A percentile compares a stretch with the other conserved stretches of the same genome.
phyloP scores from a whole-genome alignment of 2,329 filamentous ascomycete species.

The Xylariaceae sp. region DNA sequence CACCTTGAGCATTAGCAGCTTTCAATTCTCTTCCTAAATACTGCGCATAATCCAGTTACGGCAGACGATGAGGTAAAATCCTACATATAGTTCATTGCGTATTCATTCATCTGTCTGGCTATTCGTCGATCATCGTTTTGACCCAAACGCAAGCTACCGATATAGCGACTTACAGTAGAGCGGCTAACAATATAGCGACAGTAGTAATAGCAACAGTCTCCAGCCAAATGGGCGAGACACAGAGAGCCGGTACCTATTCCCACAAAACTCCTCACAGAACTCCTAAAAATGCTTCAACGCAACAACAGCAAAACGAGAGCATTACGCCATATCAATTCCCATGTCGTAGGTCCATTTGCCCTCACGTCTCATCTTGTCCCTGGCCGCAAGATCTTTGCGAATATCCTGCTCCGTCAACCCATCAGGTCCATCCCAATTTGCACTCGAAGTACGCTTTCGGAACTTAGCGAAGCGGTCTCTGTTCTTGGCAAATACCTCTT shows the following conservation, averaged over 20 bases:
- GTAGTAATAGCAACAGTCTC: too few species aligned
- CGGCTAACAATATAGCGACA: too few species aligned
- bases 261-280: background rate
- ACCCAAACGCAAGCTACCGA: too few species aligned
- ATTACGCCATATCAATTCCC: slow-evolving; percentile 30
- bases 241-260: background rate
- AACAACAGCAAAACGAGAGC: background rate
- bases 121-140: too few species aligned
- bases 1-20: too few species aligned
- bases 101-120: too few species aligned
- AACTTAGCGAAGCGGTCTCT: slow-evolving; percentile 85
- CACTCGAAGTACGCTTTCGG: slow-evolving; percentile 84
- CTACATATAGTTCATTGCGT: too few species aligned
- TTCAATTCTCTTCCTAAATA: too few species aligned
- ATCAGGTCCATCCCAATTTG: slow-evolving; percentile 86
- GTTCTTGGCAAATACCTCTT: slow-evolving; percentile 90
- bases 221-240: too few species aligned
- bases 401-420: slow-evolving; percentile 71
- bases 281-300: background rate
- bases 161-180: too few species aligned
- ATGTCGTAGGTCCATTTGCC: slow-evolving; percentile 66
- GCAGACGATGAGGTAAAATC: too few species aligned
- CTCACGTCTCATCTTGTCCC: slow-evolving; percentile 64
- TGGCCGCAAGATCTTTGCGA: slow-evolving; percentile 62
- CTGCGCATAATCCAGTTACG: too few species aligned